Percentiles rank a stretch among this genome's conserved stretches.
Evolutionary conservation across 2,329 filamentous ascomycete species (phyloP).

Genomic region (Huntiella moniliformis): DNA sequence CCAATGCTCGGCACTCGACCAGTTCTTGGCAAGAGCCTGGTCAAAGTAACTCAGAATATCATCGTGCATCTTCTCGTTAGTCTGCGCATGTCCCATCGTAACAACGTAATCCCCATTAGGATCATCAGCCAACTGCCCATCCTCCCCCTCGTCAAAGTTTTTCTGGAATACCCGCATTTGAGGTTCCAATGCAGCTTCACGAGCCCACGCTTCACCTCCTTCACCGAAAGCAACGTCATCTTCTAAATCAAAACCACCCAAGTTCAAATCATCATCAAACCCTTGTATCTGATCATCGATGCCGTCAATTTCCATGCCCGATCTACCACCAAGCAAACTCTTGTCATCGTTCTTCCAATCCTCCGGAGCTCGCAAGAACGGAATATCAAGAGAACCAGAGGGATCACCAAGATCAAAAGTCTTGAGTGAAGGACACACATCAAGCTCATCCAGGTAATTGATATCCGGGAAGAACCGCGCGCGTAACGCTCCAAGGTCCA

Average conservation of each 20-base stretch:
- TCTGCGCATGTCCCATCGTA: conserved; percentile 47
- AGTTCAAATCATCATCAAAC: conserved; percentile 45
- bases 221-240: conserved; percentile 84
- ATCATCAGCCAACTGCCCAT: conserved; percentile 32
- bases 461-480: conserved; percentile 76
- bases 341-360: conserved; percentile 54
- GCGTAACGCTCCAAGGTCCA: conserved; percentile 60
- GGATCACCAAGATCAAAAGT: conserved; percentile 80
- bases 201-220: conserved; percentile 88
- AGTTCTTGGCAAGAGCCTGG: conserved; percentile 89
- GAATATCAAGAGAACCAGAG: conserved; percentile 69
- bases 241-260: conserved; percentile 52
- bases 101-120: conserved; percentile 50
- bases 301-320: conserved; percentile 70
- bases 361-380: conserved; percentile 75
- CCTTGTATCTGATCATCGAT: conserved; percentile 61
- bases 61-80: conserved; percentile 52
- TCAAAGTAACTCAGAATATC: conserved; percentile 98
- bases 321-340: conserved; percentile 42
- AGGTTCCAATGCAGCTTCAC: conserved; percentile 69
- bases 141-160: conserved; percentile 35
- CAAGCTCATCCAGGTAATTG: conserved; percentile 56
- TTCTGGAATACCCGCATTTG: conserved; percentile 65
- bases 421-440: conserved; percentile 89
- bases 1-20: conserved; percentile 97